Evolutionary conservation across 2,329 filamentous ascomycete genomes (phyloP).

Genomic region (Pseudomassariella vexata): DNA sequence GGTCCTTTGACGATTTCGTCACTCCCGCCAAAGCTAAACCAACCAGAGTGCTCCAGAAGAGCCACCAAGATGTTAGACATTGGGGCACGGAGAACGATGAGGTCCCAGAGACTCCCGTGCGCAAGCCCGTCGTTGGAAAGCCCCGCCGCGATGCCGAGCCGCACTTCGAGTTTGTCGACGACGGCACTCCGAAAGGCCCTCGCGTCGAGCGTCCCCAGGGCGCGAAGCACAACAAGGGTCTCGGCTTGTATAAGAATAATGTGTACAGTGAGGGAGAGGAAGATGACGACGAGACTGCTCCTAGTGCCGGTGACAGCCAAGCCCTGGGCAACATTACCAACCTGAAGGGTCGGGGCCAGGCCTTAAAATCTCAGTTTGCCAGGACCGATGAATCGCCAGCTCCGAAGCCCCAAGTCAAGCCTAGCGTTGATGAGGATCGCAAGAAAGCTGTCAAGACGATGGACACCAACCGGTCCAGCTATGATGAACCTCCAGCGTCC

Average conservation of each 20-base stretch:
- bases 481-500: conserved; percentile 51
- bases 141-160: conserved; percentile 73
- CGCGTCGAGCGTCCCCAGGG: conserved; percentile 44
- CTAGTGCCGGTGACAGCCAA: conserved; percentile 29
- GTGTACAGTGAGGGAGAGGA: conserved; percentile 56
- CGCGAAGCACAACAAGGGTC: conserved; percentile 59
- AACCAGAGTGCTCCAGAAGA: conserved; percentile 43
- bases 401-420: conserved; percentile 32
- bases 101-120: conserved; percentile 50
- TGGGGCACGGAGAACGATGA: conserved; percentile 70
- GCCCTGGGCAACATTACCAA: conserved; percentile 66
- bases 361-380: conserved; percentile 72
- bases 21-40: conserved; percentile 71
- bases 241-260: conserved; percentile 73
- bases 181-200: conserved; percentile 52
- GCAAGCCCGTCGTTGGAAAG: conserved; percentile 54
- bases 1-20: conserved; percentile 83
- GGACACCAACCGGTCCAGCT: conserved; percentile 56
- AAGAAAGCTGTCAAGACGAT: conserved; percentile 70
- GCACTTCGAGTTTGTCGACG: conserved; percentile 81
- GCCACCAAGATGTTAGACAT: conserved; percentile 67
- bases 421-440: conserved; percentile 50
- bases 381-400: conserved; percentile 64
- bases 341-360: conserved; percentile 65
- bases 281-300: conserved; percentile 17